A percentile compares a stretch with the other conserved stretches of the same genome.
phyloP scores from a whole-genome alignment of 345 rosid species.

The Aquilaria malaccensis region DNA sequence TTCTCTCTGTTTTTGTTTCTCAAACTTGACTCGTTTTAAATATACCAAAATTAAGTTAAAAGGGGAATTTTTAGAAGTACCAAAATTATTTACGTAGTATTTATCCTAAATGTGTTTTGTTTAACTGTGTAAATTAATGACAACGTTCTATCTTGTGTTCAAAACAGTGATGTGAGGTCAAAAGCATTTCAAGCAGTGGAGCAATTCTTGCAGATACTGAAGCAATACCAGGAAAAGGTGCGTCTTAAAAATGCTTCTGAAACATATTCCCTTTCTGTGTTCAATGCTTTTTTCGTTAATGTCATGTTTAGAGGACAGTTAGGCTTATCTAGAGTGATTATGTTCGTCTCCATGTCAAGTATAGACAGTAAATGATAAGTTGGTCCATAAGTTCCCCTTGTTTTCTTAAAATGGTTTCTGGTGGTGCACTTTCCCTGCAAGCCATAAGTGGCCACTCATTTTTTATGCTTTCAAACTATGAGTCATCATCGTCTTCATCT shows the following conservation, averaged over 20 bases:
- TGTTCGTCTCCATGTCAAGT: background rate
- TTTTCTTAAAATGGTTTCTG: no score
- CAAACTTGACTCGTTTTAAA: no score
- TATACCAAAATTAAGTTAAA: background rate
- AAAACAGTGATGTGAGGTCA: constrained; percentile 79
- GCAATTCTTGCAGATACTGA: constrained; percentile 82
- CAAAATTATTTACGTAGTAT: background rate
- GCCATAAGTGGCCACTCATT: no score
- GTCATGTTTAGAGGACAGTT: background rate
- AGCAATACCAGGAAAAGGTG: constrained; percentile 81
- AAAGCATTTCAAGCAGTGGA: constrained; percentile 97
- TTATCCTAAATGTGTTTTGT: background rate
- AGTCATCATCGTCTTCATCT: no score
- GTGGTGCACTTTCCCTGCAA: no score
- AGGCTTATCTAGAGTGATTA: background rate
- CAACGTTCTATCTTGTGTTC: constrained; percentile 17
- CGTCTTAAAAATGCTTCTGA: constrained; percentile 6
- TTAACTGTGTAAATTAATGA: constrained; percentile 7
- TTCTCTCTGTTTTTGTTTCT: background rate
- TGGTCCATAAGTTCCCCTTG: no score
- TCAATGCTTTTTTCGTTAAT: no score
- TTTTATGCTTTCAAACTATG: no score
- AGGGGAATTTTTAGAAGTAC: background rate
- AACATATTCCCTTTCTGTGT: background rate
- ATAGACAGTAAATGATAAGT: no score